Conservation (phyloP, 345 rosid species). For the Citrus sp. region DNA sequence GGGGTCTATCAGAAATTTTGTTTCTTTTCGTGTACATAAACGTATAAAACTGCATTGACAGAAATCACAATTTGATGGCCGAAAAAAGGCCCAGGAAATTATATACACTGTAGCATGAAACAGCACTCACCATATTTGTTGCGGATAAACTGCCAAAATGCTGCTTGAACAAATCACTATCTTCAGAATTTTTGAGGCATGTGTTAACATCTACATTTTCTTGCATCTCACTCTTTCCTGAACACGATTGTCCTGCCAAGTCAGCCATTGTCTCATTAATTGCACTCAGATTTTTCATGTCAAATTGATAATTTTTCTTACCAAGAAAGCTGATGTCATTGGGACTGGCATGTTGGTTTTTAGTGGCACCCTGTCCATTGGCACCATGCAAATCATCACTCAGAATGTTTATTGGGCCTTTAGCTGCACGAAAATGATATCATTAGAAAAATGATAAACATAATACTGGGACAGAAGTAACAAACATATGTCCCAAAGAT, state of each 20-base stretch:
- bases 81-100: neutral
- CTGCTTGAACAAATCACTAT: conserved; percentile 45
- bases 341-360: conserved; percentile 3
- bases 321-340: neutral
- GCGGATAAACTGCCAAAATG: conserved; percentile 54
- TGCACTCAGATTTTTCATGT: conserved; percentile 5
- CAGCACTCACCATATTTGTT: conserved; percentile 37
- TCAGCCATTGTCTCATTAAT: conserved; percentile 11
- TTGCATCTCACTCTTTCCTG: conserved; percentile 25
- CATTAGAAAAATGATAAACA: neutral
- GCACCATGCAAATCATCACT: conserved; percentile 1
- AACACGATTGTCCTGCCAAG: conserved; percentile 16
- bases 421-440: conserved; percentile 19
- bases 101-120: neutral
- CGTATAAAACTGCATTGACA: neutral
- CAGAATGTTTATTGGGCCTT: conserved; percentile 5
- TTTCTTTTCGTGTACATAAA: neutral
- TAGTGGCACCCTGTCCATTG: conserved; percentile 6
- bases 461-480: neutral
- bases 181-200: conserved; percentile 24
- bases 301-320: neutral
- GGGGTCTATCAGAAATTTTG: neutral
- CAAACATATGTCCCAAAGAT: neutral
- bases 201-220: conserved; percentile 20
- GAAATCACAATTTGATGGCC: neutral